Base-by-base conservation (phyloP, 139 green algal species). In the Raphidocelis subcapitata region DNA sequence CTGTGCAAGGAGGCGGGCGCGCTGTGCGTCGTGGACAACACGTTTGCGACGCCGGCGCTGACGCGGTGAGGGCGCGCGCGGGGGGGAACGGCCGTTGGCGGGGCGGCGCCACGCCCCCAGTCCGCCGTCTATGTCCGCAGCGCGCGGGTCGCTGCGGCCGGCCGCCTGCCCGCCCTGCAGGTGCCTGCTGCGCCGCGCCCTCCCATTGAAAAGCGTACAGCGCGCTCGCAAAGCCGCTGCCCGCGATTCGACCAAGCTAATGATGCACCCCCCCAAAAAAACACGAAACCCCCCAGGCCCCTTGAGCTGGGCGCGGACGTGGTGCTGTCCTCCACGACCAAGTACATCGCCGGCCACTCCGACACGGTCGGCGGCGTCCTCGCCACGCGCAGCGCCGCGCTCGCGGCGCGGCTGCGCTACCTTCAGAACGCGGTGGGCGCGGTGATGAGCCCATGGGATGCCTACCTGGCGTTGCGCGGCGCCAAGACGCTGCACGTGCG, bases 11-110 rank as follows among this genome's bases (percentile, higher is more conserved):
- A 80, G 29, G 77, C 69, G 2, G 92, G 92, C 0, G 91, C 91
- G 15, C 67, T 96, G 20, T 72, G 93, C 20, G 84, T 89, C 46
- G 91, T 97, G 51, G 93, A 97, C 85, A 96, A 97, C 86, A 92
- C 77, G 79, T 96, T 97, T 80, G 90, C 97, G 85, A 80, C 88
- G 5, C 78, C 86, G 31, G 46, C 85, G 15, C 92, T 92, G 66
- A 88, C 90, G 69, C 77, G 77, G 29, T 49, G 41, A 8, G 41
- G 41, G 8, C 8, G 41, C 12, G 41, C 41, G 41, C 41, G 8
- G 41, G 12, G 8, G 8, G 41, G 8, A 49, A 12, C 41, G 41
- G 41, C 41, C 8, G 41, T 49, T 49, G 8, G 8, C 41, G n/a
- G n/a, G n/a, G n/a, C n/a, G n/a, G n/a, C n/a, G n/a, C n/a, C n/a